These are phyloP conservation scores for Teunomyces tritomae DNA, from an alignment of 805 yeast species.

Conservation along the genomic window DNA sequence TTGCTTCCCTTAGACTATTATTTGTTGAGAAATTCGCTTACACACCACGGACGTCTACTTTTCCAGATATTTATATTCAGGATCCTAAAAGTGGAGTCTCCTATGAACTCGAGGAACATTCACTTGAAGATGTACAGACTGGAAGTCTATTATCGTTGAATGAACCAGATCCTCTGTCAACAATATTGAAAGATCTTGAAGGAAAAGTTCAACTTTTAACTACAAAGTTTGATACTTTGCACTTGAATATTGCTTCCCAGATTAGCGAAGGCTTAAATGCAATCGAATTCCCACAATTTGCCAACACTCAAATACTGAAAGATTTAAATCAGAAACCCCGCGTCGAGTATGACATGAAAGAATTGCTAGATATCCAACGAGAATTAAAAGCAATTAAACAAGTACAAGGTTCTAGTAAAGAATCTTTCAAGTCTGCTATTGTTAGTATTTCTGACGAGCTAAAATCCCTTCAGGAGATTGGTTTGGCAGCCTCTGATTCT, in stretches of 20 bases:
- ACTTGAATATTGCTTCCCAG: constrained; percentile 12
- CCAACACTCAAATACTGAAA: neutral
- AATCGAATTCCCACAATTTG: constrained; percentile 16
- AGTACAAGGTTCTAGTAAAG: constrained; percentile 46
- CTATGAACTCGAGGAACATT: constrained; percentile 77
- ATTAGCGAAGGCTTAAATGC: constrained; percentile 18
- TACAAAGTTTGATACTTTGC: constrained; percentile 16
- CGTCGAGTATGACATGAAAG: constrained; percentile 14
- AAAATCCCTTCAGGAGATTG: constrained; percentile 48
- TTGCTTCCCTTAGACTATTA: constrained; percentile 58
- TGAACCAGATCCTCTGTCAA: constrained; percentile 36
- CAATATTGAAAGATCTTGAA: constrained; percentile 19
- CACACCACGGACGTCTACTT: constrained; percentile 65
- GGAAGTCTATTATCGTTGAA: constrained; percentile 62
- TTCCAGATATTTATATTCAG: constrained; percentile 76
- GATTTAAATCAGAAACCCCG: neutral
- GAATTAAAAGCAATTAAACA: constrained; percentile 63
- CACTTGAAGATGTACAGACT: constrained; percentile 53
- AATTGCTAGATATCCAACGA: constrained; percentile 46
- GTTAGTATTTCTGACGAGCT: constrained; percentile 44
- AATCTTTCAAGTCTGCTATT: constrained; percentile 42
- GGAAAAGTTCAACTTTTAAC: constrained; percentile 13
- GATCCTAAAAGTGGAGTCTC: constrained; percentile 58
- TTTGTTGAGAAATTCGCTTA: constrained; percentile 88
- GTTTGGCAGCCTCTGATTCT: constrained; percentile 35